Base-by-base conservation (phyloP, 1,139 yeast genomes). In the Yamadazyma oceani region DNA sequence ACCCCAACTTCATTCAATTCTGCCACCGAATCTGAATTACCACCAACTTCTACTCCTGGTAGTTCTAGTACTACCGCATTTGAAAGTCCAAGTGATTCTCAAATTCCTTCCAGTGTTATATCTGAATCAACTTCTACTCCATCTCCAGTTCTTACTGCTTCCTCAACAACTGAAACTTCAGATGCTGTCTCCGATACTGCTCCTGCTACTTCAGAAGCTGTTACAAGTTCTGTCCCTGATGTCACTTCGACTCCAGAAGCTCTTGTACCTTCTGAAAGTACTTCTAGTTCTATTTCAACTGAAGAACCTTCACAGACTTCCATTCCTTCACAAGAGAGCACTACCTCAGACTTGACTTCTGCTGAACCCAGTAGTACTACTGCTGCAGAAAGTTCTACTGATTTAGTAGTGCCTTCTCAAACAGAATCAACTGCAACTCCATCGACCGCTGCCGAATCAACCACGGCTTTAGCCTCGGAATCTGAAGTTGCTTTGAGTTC, bases 21-120 rank as follows among this genome's bases (percentile, higher is more conserved):
- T 31, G 33, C 16, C 9, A 19, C 33, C 19, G 33, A 31, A 4
- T n/a, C 26, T 7, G 17, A 26, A 26, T 26, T 31, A n/a, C 28
- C 36, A 13, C 26, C 41, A 15, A 31, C 37, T 26, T 27, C 36
- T 6, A 17, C 17, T 16, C 5, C 32, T 16, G 7, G 36, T 13
- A 22, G 17, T 14, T 6, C 35, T 8, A 13, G 24, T 14, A 12
- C 31, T 5, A 21, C 36, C 8, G 21, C 14, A 23, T 23, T 16
- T 10, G 10, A 26, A 14, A 14, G 15, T 21, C 12, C 36, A 34
- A 13, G 26, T 27, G 16, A 26, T 19, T n/a, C 31, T 28, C 12
- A 23, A n/a, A 16, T 11, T n/a, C 17, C 32, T 17, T 17, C 13
- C 11, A 26, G 30, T 26, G 13, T 15, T 8, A 21, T 15, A 13